Percentiles rank a stretch among this genome's conserved stretches.
Evolutionary conservation across 805 yeast species (phyloP).

Genomic region (Jamesozyma spencerorum): DNA sequence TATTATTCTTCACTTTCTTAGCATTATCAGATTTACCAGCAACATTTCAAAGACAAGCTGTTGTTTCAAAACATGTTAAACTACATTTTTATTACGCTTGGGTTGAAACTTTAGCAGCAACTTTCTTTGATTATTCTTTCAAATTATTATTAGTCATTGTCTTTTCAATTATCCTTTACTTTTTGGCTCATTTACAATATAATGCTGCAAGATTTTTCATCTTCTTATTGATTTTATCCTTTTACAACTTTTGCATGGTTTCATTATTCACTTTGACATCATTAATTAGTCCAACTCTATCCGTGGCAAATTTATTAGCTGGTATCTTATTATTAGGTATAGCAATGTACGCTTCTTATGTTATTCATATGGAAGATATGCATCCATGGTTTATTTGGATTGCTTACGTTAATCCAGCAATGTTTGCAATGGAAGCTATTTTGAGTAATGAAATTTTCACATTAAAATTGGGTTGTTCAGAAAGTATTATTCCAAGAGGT

Average conservation of each 20-base stretch:
- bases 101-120: slow-evolving; percentile 54
- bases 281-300: slow-evolving; percentile 38
- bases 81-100: slow-evolving; percentile 60
- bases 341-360: slow-evolving; percentile 55
- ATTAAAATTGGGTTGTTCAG: slow-evolving; percentile 43
- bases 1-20: slow-evolving; percentile 47
- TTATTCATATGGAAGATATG: slow-evolving; percentile 52
- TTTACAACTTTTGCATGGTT: slow-evolving; percentile 40
- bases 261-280: slow-evolving; percentile 48
- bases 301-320: slow-evolving; percentile 53
- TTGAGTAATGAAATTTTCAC: slow-evolving; percentile 58
- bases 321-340: slow-evolving; percentile 45
- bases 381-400: slow-evolving; percentile 69
- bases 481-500: slow-evolving; percentile 54
- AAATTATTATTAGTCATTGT: slow-evolving; percentile 36
- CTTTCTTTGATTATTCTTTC: slow-evolving; percentile 50
- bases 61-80: slow-evolving; percentile 55
- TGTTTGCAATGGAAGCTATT: slow-evolving; percentile 53
- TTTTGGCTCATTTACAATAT: slow-evolving; percentile 41
- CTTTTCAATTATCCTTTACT: slow-evolving; percentile 44
- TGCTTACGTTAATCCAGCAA: slow-evolving; percentile 47
- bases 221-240: slow-evolving; percentile 36
- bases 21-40: slow-evolving; percentile 48
- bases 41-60: slow-evolving; percentile 40
- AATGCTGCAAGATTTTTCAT: slow-evolving; percentile 45